These are phyloP conservation scores for Saksenaea vasiformis DNA, from an alignment of 371 early-diverging fungal species.

Conservation along the genomic window DNA sequence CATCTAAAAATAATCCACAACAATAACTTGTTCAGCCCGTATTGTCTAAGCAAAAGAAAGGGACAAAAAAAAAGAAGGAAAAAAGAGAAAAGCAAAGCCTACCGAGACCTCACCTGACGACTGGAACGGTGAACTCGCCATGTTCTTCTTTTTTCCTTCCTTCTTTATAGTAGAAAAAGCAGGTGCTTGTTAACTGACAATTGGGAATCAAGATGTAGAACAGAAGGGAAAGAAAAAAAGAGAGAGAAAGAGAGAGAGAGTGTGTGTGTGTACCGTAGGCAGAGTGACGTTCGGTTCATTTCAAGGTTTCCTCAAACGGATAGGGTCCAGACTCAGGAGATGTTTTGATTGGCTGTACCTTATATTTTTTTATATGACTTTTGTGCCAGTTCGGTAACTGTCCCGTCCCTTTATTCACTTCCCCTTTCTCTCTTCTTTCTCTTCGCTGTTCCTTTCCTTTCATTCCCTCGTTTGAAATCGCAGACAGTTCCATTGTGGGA, in stretches of 20 bases:
- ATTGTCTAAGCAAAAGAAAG: background rate
- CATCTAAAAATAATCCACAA: constrained; percentile 12
- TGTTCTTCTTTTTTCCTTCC: background rate
- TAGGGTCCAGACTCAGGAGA: background rate
- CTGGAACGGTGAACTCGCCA: background rate
- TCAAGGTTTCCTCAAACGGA: background rate
- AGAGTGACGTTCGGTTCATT: background rate
- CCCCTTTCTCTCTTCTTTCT: background rate
- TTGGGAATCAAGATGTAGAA: background rate
- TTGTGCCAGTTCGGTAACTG: background rate
- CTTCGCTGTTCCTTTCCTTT: background rate
- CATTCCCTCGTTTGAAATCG: background rate
- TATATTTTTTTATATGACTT: background rate
- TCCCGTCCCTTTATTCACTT: background rate
- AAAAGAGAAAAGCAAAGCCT: background rate
- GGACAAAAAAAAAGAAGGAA: no score
- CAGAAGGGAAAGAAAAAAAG: background rate
- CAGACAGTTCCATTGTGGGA: background rate
- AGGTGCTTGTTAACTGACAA: background rate
- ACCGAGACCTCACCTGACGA: background rate
- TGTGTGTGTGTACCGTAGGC: background rate
- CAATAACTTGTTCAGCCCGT: background rate
- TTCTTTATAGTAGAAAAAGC: background rate
- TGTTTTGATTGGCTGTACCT: background rate
- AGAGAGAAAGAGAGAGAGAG: background rate